Conservation (phyloP, 495 filamentous ascomycete species). For the Copromyces sp. region DNA sequence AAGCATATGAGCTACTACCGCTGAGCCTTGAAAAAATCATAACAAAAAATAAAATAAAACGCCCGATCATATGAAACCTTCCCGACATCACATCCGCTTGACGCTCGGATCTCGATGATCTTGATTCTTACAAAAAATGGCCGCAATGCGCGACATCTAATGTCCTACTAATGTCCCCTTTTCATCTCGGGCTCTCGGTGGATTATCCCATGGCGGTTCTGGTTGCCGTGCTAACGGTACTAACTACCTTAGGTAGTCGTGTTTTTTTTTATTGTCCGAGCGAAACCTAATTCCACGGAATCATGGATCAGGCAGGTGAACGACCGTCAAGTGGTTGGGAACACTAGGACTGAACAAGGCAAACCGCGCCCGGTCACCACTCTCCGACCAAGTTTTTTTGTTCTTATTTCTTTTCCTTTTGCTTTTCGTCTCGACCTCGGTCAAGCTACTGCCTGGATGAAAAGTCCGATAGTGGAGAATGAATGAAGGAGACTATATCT, state of each 20-base stretch:
- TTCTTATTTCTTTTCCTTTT: neutral
- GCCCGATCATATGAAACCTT: neutral
- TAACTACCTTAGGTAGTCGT: neutral
- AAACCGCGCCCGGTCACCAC: neutral
- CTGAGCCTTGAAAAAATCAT: neutral
- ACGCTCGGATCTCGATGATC: neutral
- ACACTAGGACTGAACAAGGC: neutral
- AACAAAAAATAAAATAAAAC: neutral
- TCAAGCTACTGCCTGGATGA: neutral
- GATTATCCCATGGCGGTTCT: neutral
- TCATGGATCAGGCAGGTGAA: neutral
- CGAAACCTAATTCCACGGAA: neutral
- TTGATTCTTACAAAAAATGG: neutral
- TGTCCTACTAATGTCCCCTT: neutral
- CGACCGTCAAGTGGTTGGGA: neutral
- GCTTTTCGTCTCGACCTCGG: neutral
- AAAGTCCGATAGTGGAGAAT: neutral
- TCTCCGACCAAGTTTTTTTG: neutral
- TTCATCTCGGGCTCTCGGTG: neutral
- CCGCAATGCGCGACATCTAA: neutral
- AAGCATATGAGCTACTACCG: neutral
- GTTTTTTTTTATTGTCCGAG: neutral
- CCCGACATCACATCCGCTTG: neutral
- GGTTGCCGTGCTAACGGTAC: neutral
- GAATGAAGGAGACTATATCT: neutral